Evolutionary conservation across 352 stramenopile genomes (phyloP), one percentile per base, ranked within the genome.

Genomic region (Phytopythium oedochilum): DNA sequence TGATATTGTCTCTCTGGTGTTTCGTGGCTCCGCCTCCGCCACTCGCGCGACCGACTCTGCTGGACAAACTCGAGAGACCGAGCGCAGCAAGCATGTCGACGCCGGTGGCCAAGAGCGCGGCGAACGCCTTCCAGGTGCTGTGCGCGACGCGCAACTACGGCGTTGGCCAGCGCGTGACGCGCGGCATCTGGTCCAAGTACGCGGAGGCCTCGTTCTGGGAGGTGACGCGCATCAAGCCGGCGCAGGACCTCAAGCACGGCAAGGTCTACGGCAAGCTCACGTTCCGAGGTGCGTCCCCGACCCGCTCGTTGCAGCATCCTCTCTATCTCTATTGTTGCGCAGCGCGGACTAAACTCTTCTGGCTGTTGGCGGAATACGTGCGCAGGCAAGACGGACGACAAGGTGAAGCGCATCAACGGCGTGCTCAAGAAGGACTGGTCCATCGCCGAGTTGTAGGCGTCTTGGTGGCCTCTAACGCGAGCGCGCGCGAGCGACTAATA

Each of bases 201-300:
- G 59, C 64, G 9, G 83, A 88, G 67, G 73, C 81, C 17, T 88
- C 77, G 22, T 92, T 77, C 64, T 89, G 83, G 74, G 83, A 94
- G 65, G 76, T 94, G 59, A 89, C 85, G 66, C 80, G 83, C 59
- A 70, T 94, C 32, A 73, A 66, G 32, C 83, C 83, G 34, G 84
- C 83, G 45, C 57, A 54, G 2, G 83, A 94, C 64, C 78, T 94
- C 56, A 90, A 88, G 71, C 83, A 94, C 69, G 83, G 83, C 73
- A 94, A 94, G 71, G 79, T 83, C 32, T 94, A 79, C 64, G 83
- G 83, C 64, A 63, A 66, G 55, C 82, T 92, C 61, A 92, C 81
- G 11, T 94, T 92, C 65, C 83, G 83, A 36, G 83, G 81, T 89
- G 61, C 60, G 76, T 83, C 22, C 29, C 10, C 23, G 3, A 11